A percentile compares a stretch with the other conserved stretches of the same genome.
Conservation (phyloP, 805 yeast genomes). For the Metschnikowia continentalis region DNA sequence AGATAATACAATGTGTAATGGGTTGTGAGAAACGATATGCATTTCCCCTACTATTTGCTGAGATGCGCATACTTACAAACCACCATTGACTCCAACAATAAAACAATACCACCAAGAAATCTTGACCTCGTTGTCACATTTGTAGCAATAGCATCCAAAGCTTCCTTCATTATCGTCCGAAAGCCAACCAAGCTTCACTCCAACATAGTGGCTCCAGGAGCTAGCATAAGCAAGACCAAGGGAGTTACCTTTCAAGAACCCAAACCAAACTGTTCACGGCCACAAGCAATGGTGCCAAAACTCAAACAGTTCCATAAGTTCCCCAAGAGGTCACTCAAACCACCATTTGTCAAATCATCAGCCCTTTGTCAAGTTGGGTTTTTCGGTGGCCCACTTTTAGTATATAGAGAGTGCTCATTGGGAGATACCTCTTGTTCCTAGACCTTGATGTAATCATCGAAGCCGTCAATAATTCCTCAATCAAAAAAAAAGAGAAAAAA, state of each 20-base stretch:
- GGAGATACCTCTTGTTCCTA: slow-evolving; percentile 89
- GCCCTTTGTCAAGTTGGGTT: slow-evolving; percentile 43
- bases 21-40: no score
- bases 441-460: slow-evolving; percentile 68
- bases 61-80: no score
- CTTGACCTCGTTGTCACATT: slow-evolving; percentile 82
- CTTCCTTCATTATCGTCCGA: slow-evolving; percentile 53
- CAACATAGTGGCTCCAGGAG: slow-evolving; percentile 62
- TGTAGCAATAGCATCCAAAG: slow-evolving; percentile 85
- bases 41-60: no score
- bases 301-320: slow-evolving; percentile 92
- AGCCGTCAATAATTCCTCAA: slow-evolving; percentile 15
- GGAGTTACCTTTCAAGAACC: slow-evolving; percentile 74
- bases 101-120: slow-evolving; percentile 30
- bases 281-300: slow-evolving; percentile 94
- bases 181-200: slow-evolving; percentile 87
- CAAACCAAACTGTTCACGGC: slow-evolving; percentile 90
- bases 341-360: slow-evolving; percentile 43
- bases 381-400: slow-evolving; percentile 38
- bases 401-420: slow-evolving; percentile 68
- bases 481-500: no score
- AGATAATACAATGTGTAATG: no score
- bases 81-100: no score
- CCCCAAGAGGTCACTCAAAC: slow-evolving; percentile 57
- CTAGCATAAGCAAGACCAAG: slow-evolving; percentile 80